Evolutionary conservation across 352 stramenopile genomes (phyloP), one percentile per base, ranked within the genome.

Genomic region (Globisporangium canariense): DNA sequence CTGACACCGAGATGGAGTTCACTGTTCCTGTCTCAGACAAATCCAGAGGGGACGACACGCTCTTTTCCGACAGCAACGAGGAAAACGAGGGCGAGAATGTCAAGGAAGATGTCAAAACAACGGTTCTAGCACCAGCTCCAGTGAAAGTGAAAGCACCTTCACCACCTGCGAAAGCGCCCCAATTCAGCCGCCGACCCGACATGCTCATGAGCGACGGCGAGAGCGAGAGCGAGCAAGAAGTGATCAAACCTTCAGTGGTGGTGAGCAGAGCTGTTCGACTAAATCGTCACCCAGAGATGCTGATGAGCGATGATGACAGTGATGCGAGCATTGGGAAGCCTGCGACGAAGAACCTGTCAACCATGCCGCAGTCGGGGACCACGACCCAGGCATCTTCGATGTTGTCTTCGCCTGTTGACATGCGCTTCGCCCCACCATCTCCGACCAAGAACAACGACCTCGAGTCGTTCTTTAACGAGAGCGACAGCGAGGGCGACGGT

Each of bases 401-500:
- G 14, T 8, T 60, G 4, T 49, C 36, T 16, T 46, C 54, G 8
- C 54, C 54, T 40, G 54, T 16, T 18, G 49, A 54, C 4, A 30
- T 25, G 20, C 52, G 32, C 16, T 51, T 20, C 18, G 20, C 38
- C 16, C 40, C 34, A 34, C 34, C 41, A 11, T 60, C 59, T 13
- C 41, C 58, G 10, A 43, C 50, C 6, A 49, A 49, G 43, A 49
- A 22, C 50, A 81, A 83, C 53, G 75, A 83, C 10, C 68, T 91
- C 3, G 82, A 88, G 38, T 73, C 64, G 3, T 91, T 91, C 67
- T 70, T 91, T 40, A 88, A 83, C 40, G 78, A 86, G 63, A 87
- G 75, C 43, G 77, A 78, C 7, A 93, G 82, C 32, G 82, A 88
- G 28, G 76, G 66, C 0, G 79, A 88, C 0, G 54, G 71, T 8